Evolutionary conservation across 1,284 basidiomycete species (phyloP).

Genomic region (Chalciporus sp.): DNA sequence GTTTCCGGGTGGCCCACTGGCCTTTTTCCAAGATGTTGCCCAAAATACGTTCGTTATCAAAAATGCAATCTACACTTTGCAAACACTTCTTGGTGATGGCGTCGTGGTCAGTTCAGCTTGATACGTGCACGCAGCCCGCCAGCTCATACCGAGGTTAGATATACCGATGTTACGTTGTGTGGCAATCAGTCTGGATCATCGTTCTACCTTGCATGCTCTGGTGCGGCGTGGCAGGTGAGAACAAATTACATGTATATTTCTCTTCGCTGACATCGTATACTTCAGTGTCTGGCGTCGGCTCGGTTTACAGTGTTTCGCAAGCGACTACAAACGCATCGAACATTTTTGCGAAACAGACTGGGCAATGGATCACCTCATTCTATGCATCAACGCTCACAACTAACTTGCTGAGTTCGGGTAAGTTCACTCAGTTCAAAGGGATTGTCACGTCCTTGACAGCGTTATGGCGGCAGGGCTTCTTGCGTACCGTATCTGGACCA

Average conservation of each 20-base stretch:
- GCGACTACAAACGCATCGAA: constrained; percentile 17
- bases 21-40: constrained; percentile 21
- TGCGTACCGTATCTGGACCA: constrained; percentile 19
- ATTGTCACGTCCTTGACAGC: too few species aligned
- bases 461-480: constrained; percentile 12
- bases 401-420: constrained; percentile 35
- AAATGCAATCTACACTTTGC: constrained; percentile 20
- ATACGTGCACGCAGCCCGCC: not conserved
- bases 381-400: constrained; percentile 34
- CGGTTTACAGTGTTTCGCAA: constrained; percentile 6
- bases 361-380: constrained; percentile 34
- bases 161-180: constrained; percentile 33
- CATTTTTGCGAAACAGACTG: constrained; percentile 29
- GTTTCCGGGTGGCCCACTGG: constrained; percentile 20
- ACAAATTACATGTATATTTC: not conserved
- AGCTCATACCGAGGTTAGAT: constrained; percentile 24
- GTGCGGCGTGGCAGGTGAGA: constrained; percentile 12
- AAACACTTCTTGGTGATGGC: constrained; percentile 24
- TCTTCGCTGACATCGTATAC: not conserved
- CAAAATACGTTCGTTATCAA: constrained; percentile 26
- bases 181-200: constrained; percentile 23
- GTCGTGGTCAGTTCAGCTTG: constrained; percentile 16
- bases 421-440: not conserved
- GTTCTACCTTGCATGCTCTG: constrained; percentile 10
- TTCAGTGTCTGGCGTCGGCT: constrained; percentile 2